phyloP scores from a whole-genome alignment of 345 rosid species.

The Bruguiera parviflora region DNA sequence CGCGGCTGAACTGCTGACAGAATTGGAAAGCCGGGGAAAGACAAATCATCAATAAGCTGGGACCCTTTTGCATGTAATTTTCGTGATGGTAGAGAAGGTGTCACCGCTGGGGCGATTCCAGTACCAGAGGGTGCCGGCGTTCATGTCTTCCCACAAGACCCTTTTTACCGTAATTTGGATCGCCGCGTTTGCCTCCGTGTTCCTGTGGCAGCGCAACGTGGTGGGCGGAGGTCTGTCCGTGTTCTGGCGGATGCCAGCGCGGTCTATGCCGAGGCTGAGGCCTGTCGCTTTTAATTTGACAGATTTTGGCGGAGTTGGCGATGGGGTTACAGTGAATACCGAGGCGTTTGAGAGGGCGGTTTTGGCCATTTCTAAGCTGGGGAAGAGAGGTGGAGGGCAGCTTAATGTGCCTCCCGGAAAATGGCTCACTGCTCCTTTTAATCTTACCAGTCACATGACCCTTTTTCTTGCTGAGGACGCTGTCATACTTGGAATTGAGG shows the following conservation, averaged over 20 bases:
- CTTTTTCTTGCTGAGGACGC: conserved; percentile 80
- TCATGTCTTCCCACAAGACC: conserved; percentile 66
- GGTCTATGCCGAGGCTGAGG: conserved; percentile 48
- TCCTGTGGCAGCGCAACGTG: conserved; percentile 66
- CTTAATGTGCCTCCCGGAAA: conserved; percentile 86
- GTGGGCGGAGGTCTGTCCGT: conserved; percentile 37
- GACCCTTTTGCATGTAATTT: neutral
- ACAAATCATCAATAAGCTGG: neutral
- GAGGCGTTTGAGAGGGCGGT: conserved; percentile 87
- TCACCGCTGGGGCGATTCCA: conserved; percentile 38
- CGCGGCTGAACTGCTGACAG: neutral
- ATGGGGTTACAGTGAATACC: conserved; percentile 71
- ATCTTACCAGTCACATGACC: conserved; percentile 88
- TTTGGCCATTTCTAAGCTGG: conserved; percentile 63
- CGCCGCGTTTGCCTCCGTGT: conserved; percentile 67
- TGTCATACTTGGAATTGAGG: conserved; percentile 82
- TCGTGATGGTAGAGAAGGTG: conserved; percentile 52
- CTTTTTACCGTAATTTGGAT: conserved; percentile 78
- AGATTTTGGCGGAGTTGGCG: conserved; percentile 90
- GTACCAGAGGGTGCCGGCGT: conserved; percentile 43
- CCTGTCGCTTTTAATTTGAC: conserved; percentile 68
- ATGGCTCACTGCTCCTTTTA: conserved; percentile 94
- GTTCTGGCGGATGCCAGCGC: conserved; percentile 33
- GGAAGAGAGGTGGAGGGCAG: conserved; percentile 75
- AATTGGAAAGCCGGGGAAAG: neutral